Conservation (phyloP, 1,139 yeast genomes). For the Candida frijolesensis region DNA sequence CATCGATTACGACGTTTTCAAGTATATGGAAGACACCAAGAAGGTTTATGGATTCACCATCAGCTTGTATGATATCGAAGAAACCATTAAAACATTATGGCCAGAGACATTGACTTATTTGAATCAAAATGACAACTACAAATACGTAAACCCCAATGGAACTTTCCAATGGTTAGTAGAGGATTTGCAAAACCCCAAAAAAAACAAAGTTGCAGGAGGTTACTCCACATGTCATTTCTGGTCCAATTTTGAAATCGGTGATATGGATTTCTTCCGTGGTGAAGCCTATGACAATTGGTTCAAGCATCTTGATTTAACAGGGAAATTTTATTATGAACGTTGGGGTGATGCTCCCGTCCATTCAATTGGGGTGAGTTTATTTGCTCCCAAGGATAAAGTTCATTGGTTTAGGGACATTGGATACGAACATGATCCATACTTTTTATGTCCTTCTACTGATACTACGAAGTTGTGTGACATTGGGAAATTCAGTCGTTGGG, state of each 20-base stretch:
- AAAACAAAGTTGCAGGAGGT: slow-evolving; percentile 55
- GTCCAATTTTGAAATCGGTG: slow-evolving; percentile 84
- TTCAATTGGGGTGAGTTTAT: slow-evolving; percentile 70
- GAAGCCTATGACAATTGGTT: slow-evolving; percentile 70
- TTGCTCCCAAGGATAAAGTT: slow-evolving; percentile 66
- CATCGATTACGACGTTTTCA: slow-evolving; percentile 74
- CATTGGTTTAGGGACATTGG: slow-evolving; percentile 94
- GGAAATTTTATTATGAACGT: slow-evolving; percentile 83
- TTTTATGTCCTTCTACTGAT: slow-evolving; percentile 62
- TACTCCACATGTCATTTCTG: slow-evolving; percentile 88
- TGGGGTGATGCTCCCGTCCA: slow-evolving; percentile 97
- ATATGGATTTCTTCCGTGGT: slow-evolving; percentile 74
- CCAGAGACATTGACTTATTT: slow-evolving; percentile 65
- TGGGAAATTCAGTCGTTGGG: slow-evolving; percentile 38
- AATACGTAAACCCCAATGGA: slow-evolving; percentile 59
- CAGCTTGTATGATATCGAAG: slow-evolving; percentile 67
- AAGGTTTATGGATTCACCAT: slow-evolving; percentile 73
- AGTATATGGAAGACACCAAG: slow-evolving; percentile 64
- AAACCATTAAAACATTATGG: slow-evolving; percentile 66
- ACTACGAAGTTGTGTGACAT: slow-evolving; percentile 30
- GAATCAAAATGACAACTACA: slow-evolving; percentile 55
- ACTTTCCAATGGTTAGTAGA: slow-evolving; percentile 78
- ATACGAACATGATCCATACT: slow-evolving; percentile 72
- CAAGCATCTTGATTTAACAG: slow-evolving; percentile 61
- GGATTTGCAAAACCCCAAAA: slow-evolving; percentile 59